Base-by-base conservation (phyloP, 345 rosid species). In the Xanthoceras sorbifolium region DNA sequence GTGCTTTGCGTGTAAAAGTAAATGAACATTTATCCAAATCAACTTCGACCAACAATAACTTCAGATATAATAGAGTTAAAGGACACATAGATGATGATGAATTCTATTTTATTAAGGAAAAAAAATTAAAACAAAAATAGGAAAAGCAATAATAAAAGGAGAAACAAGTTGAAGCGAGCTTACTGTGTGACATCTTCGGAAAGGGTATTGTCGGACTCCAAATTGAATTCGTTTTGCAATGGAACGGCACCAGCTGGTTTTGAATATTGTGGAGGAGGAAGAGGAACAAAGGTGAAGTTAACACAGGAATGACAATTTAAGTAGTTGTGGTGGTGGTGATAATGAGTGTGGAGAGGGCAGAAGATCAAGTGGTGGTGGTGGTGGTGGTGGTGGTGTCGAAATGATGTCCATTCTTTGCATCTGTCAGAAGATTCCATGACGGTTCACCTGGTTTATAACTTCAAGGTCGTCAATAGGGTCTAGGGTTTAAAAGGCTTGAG, bases 271-370 rank as follows among this genome's bases (percentile, higher is more conserved):
- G 22, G 34, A n/a, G 22, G 34, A n/a, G 76, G 76, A 57, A 11
- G 68, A 64, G 64, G 73, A 10, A 62, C 40, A 32, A 76, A 64
- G 11, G 40, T 48, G 52, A 79, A 63, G 79, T 29, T 31, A 34
- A 4, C 20, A 23, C 9, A 62, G 70, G 50, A 52, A 48, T 40
- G 67, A 26, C 9, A 22, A 5, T 10, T 55, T 2, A n/a, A 73
- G 54, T 31, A 72, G 31, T 63, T 75, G 60, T 81, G 68, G 63
- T 71, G 75, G 57, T 23, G 82, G 25, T 75, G 84, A 46, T 29
- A 77, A 6, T 42, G 57, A 48, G 15, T 10, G 28, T 28, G 65
- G 55, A 25, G 55, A 18, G 38, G 76, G 40, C 67, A 73, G 18
- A 61, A 20, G 67, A 60, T 17, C 38, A 60, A 61, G 70, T 32